Evolutionary conservation across 2,329 filamentous ascomycete species (phyloP), one percentile per base, ranked within the genome.

Genomic region (Sclerotinia borealis): DNA sequence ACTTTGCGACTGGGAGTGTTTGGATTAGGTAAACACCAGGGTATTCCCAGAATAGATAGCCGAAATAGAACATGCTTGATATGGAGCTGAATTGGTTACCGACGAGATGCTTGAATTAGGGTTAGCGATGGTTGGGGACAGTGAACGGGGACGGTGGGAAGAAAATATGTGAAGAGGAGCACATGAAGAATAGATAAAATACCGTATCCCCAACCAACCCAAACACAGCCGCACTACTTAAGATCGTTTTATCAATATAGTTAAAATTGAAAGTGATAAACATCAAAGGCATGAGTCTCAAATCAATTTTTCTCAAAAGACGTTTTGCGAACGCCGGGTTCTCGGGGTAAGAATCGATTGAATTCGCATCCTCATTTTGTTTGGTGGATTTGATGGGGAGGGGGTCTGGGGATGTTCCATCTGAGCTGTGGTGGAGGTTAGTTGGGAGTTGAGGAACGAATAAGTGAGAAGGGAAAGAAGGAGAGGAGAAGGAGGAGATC

Each of bases 191-290:
- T n/a, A n/a, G n/a, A n/a, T n/a, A 36, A 37, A 55, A 27, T 29
- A 63, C 71, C 15, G 80, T 72, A 60, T 80, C 78, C 27, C 74
- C 69, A 22, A 72, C 73, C 11, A 83, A 68, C 1, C 79, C 79
- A 79, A 82, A 83, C 0, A 77, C 77, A 50, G 76, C 77, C 9
- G 79, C 79, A 68, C 75, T 76, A 68, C 79, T 79, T 68, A 66
- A 58, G 11, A 67, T 59, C 1, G 58, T 54, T 22, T 67, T 67
- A 22, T 67, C 67, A 22, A 67, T 65, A 83, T 63, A 85, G 85
- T 69, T 83, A 82, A 68, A 85, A 72, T 74, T 80, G 79, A 85
- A 85, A 0, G 80, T 83, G 48, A 80, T 67, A 64, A 85, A 85
- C 19, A 86, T 72, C 7, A 85, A 71, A 0, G 83, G 83, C 7